A percentile compares a stretch with the other conserved stretches of the same genome.
Conservation (phyloP, 2,329 filamentous ascomycete species). For the Bipolaris cookei region DNA sequence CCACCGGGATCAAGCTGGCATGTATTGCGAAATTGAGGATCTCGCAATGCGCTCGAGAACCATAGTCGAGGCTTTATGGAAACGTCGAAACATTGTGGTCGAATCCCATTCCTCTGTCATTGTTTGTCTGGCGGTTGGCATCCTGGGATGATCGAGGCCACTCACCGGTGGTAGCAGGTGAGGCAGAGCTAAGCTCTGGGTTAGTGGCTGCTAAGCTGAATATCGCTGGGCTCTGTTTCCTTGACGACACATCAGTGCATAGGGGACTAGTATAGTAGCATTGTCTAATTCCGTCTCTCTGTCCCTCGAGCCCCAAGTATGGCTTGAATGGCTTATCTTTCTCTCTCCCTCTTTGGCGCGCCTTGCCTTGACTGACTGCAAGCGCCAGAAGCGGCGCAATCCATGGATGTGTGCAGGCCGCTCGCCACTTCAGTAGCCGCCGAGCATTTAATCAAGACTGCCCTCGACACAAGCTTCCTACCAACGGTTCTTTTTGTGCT, state of each 20-base stretch:
- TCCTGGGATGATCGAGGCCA: conserved; percentile 7
- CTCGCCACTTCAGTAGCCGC: conserved; percentile 14
- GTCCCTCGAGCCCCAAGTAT: conserved; percentile 2
- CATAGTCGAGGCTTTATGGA: conserved; percentile 10
- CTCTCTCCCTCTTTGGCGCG: neutral
- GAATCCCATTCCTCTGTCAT: neutral
- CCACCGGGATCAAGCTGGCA: neutral
- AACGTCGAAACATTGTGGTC: conserved; percentile 16
- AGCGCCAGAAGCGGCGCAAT: conserved; percentile 4
- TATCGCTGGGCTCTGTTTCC: conserved; percentile 4
- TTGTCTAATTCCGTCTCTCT: too few species aligned
- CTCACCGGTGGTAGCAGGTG: neutral
- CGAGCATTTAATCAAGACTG: conserved; percentile 4
- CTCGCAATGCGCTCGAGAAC: neutral
- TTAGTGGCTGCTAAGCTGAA: conserved; percentile 6
- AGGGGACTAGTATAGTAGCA: neutral
- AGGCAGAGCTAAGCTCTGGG: neutral
- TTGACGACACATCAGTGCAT: neutral
- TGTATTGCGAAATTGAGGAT: neutral
- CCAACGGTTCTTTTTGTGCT: conserved; percentile 22
- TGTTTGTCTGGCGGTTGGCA: neutral
- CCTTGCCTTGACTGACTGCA: neutral
- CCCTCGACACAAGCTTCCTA: conserved; percentile 17
- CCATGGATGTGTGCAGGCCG: neutral
- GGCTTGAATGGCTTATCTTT: neutral